A percentile compares a stretch with the other conserved stretches of the same genome.
These are phyloP conservation scores for Fusarium hostae DNA, from an alignment of 2,329 filamentous ascomycete genomes.

Conservation along the genomic window DNA sequence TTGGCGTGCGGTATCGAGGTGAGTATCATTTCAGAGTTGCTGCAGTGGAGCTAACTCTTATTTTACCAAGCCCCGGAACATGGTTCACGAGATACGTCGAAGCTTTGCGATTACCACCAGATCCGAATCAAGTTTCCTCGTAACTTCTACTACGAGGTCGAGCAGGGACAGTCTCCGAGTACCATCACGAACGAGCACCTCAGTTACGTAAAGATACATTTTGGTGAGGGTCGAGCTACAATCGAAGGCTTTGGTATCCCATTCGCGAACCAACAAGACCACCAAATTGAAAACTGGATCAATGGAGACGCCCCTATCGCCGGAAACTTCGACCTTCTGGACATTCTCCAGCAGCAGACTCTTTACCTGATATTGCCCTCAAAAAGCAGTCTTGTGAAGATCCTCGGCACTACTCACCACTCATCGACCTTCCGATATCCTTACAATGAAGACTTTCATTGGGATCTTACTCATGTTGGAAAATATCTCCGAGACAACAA, in stretches of 20 bases:
- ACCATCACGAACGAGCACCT: neutral
- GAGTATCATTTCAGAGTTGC: neutral
- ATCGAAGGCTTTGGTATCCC: slow-evolving; percentile 5
- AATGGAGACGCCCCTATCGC: neutral
- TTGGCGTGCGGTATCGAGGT: slow-evolving; percentile 12
- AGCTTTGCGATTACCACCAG: neutral
- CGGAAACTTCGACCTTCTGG: neutral
- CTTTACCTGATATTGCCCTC: neutral
- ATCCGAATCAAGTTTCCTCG: neutral
- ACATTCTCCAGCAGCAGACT: neutral
- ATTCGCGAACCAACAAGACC: slow-evolving; percentile 2
- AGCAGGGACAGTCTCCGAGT: neutral
- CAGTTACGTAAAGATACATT: neutral
- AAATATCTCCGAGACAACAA: neutral
- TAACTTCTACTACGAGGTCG: neutral
- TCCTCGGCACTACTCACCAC: neutral
- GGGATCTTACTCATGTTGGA: neutral
- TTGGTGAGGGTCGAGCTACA: neutral
- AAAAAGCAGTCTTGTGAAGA: neutral
- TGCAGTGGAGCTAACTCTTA: neutral
- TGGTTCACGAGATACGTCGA: neutral
- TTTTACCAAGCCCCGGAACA: neutral
- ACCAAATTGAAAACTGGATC: slow-evolving; percentile 7
- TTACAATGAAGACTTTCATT: neutral
- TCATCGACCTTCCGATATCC: neutral